These are phyloP conservation scores for Phytophthora aleatoria DNA, from an alignment of 352 stramenopile genomes.

Conservation along the genomic window DNA sequence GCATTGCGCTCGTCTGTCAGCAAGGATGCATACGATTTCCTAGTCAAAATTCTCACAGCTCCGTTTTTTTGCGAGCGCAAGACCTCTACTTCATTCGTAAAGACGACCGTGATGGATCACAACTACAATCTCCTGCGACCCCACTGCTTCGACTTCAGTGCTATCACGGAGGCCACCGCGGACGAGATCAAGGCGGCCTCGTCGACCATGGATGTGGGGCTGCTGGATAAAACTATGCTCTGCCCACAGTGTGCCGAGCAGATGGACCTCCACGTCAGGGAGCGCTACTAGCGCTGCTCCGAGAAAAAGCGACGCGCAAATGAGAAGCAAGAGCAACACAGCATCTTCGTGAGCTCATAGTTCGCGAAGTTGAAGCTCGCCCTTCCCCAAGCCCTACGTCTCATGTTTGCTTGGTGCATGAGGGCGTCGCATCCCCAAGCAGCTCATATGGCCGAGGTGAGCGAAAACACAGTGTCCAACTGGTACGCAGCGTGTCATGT, in stretches of 20 bases:
- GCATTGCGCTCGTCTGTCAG: no score
- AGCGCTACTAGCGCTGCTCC: background rate
- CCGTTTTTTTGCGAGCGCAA: no score
- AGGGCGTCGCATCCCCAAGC: background rate
- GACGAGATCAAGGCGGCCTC: no score
- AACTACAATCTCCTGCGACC: no score
- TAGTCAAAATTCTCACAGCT: no score
- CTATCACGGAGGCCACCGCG: no score
- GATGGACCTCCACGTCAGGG: background rate
- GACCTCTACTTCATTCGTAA: no score
- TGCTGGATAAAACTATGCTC: background rate
- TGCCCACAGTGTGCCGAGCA: background rate
- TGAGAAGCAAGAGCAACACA: background rate
- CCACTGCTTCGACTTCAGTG: no score
- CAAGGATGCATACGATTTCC: no score
- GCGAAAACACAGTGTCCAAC: conserved; percentile 1
- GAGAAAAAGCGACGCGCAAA: background rate
- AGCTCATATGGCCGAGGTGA: conserved; percentile 7
- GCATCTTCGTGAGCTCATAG: background rate
- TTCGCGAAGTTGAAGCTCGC: background rate
- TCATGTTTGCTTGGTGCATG: conserved; percentile 19
- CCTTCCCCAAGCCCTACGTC: background rate
- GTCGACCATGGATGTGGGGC: background rate
- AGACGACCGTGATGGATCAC: no score
- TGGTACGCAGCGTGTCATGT: conserved; percentile 12